Evolutionary conservation across 192 early-diverging fungal species (phyloP).

Genomic region (Coemansia nantahalensis): DNA sequence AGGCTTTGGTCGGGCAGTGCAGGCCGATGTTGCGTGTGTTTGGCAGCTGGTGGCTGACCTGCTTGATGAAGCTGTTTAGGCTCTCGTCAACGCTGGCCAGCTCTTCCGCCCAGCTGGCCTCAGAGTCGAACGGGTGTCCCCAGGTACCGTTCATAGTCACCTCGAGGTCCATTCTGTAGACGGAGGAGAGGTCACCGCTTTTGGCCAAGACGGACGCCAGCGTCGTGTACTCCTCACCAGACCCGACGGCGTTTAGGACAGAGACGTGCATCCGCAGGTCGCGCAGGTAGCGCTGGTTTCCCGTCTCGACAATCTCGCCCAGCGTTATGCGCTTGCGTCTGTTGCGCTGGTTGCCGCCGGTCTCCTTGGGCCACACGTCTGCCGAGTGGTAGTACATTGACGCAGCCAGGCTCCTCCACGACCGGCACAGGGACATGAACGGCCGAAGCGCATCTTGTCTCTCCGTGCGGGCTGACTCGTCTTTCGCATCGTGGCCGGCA

Average conservation of each 20-base stretch:
- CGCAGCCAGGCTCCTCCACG: slow-evolving; percentile 13
- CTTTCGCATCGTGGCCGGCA: not conserved
- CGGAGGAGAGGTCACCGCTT: not conserved
- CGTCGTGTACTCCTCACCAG: not conserved
- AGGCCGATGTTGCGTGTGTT: too few relatives aligned
- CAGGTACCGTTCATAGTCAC: too few relatives aligned
- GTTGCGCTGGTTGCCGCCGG: not conserved
- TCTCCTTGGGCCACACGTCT: not conserved
- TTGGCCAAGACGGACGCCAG: slow-evolving; percentile 1
- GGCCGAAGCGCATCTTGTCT: slow-evolving; percentile 3
- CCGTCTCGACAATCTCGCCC: slow-evolving; percentile 1
- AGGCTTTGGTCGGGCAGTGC: too few relatives aligned
- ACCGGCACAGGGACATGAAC: slow-evolving; percentile 9
- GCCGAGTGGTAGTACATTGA: slow-evolving; percentile 20
- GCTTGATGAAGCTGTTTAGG: too few relatives aligned
- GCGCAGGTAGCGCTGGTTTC: slow-evolving; percentile 7
- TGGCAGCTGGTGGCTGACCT: too few relatives aligned
- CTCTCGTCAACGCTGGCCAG: too few relatives aligned
- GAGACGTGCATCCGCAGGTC: slow-evolving; percentile 12
- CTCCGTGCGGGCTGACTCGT: not conserved
- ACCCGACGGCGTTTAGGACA: not conserved
- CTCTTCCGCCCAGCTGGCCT: too few relatives aligned
- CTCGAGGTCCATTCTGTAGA: too few relatives aligned
- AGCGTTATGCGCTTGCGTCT: not conserved
- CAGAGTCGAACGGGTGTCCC: too few relatives aligned